Evolutionary conservation across 2,329 filamentous ascomycete genomes (phyloP).

Genomic region (Botrytis medusae): DNA sequence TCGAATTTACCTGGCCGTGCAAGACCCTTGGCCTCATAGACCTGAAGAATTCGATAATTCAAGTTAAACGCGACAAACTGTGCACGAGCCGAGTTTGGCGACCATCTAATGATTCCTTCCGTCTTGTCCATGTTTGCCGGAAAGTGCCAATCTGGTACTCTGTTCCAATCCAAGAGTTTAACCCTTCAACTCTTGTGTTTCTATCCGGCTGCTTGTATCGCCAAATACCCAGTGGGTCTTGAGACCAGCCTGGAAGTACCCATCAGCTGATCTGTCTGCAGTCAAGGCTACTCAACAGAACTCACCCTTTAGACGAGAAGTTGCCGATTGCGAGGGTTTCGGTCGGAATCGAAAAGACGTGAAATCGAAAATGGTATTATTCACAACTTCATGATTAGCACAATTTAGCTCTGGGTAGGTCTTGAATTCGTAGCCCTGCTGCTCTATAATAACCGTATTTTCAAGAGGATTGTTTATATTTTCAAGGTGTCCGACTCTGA

Average conservation of each 20-base stretch:
- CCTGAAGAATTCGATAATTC: slow-evolving; percentile 60
- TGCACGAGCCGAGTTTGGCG: slow-evolving; percentile 56
- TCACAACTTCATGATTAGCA: slow-evolving; percentile 13
- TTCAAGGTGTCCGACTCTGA: not conserved
- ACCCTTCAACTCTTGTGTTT: not conserved
- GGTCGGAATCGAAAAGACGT: not conserved
- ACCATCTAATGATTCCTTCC: slow-evolving; percentile 64
- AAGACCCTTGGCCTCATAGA: slow-evolving; percentile 62
- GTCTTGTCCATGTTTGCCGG: slow-evolving; percentile 27
- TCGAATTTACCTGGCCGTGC: slow-evolving; percentile 54
- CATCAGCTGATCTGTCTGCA: slow-evolving; percentile 12
- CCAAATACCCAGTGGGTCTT: not conserved
- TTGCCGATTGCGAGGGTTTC: not conserved
- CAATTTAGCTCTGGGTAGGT: not conserved
- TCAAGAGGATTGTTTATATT: not conserved
- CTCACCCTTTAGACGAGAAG: not conserved
- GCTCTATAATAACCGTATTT: not conserved
- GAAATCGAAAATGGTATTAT: not conserved
- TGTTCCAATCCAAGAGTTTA: not conserved
- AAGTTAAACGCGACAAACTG: slow-evolving; percentile 66
- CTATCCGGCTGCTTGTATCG: not conserved
- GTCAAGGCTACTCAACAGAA: not conserved
- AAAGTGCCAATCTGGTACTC: not conserved
- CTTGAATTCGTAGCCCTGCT: not conserved
- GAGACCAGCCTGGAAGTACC: not conserved